A percentile compares a stretch with the other conserved stretches of the same genome.
phyloP scores from a whole-genome alignment of 305 asterid genomes.

The Rubia occidens region DNA sequence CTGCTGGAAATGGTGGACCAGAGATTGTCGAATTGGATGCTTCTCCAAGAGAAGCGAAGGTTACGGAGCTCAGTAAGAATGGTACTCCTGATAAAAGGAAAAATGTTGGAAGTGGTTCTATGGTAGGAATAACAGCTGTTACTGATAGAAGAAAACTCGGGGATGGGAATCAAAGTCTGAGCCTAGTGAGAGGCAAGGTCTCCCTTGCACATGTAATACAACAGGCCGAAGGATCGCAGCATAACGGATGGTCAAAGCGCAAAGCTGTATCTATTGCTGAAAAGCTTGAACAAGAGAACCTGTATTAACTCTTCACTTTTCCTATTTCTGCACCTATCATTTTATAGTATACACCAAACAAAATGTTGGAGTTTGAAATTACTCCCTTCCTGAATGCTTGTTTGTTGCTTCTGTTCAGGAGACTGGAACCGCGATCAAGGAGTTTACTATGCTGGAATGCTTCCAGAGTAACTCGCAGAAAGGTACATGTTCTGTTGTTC shows the following conservation, averaged over 20 bases:
- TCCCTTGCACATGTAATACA: constrained; percentile 93
- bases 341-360: not conserved
- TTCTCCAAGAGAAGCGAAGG: constrained; percentile 34
- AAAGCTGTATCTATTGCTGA: constrained; percentile 93
- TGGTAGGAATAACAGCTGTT: constrained; percentile 20
- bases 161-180: constrained; percentile 56
- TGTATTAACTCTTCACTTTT: constrained; percentile 34
- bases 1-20: constrained; percentile 31
- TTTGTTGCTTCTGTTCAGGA: constrained; percentile 25
- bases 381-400: not conserved
- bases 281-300: constrained; percentile 90
- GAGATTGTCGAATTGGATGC: constrained; percentile 74
- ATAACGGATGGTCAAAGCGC: constrained; percentile 76
- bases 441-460: constrained; percentile 48
- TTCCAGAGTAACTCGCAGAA: constrained; percentile 29
- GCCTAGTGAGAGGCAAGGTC: constrained; percentile 81
- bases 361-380: constrained; percentile 1
- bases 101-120: constrained; percentile 20
- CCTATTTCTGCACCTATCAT: not conserved
- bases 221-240: constrained; percentile 75
- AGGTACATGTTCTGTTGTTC: constrained; percentile 23
- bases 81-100: constrained; percentile 20
- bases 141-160: constrained; percentile 34
- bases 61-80: constrained; percentile 18
- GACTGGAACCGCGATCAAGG: constrained; percentile 48